Conservation (phyloP, 495 filamentous ascomycete genomes). For the Neurospora sp. region DNA sequence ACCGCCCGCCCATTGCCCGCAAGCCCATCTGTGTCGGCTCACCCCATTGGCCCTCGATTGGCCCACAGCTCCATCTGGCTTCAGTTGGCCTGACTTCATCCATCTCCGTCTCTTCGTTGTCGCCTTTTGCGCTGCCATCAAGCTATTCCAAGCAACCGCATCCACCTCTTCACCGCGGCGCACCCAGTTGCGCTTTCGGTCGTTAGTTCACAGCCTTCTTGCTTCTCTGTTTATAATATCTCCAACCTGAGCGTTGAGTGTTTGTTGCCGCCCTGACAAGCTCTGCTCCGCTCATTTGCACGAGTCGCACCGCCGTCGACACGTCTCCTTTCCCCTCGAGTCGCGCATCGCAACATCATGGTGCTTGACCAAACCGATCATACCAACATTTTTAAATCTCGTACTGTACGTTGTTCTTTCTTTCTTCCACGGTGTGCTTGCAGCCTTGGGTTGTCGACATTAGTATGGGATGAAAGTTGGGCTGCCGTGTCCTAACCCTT, state of each 20-base stretch:
- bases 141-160: not conserved
- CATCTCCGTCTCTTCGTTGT: not conserved
- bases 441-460: not conserved
- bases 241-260: not conserved
- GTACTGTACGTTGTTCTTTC: slow-evolving; percentile 7
- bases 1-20: too few species aligned
- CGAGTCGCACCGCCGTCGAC: not conserved
- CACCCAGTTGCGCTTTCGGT: not conserved
- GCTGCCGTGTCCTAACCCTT: not conserved
- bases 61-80: not conserved
- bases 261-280: not conserved
- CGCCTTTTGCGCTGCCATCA: not conserved
- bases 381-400: slow-evolving; percentile 10
- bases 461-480: not conserved
- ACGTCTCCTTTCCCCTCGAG: not conserved
- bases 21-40: not conserved
- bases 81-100: not conserved
- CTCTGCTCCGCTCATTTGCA: not conserved
- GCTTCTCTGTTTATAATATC: not conserved
- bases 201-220: not conserved
- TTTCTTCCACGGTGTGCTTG: not conserved
- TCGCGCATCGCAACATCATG: slow-evolving; percentile 19
- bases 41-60: not conserved
- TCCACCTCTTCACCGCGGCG: not conserved
- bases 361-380: slow-evolving; percentile 10